Evolutionary conservation across 1,284 basidiomycete genomes (phyloP), one percentile per base, ranked within the genome.

Genomic region (Ustilago xerochloae): DNA sequence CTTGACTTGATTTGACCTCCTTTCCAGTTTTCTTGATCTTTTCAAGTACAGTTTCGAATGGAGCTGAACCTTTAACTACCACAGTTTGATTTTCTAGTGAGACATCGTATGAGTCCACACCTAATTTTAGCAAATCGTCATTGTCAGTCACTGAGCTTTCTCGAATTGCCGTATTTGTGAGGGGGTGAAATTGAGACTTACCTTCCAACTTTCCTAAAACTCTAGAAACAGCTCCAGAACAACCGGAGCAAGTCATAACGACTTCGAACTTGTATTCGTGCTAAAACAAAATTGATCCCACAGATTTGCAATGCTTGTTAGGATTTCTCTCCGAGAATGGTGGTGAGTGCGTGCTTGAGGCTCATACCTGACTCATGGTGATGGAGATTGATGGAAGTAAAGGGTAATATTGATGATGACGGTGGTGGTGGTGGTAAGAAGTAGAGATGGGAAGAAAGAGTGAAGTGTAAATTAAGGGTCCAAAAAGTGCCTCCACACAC

Each of bases 11-110:
- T 43, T 87, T 57, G 61, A 90, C 90, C 88, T 90, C 89, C 86
- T 94, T 94, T 72, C 93, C 93, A 3, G 92, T 94, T 89, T 93
- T 94, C 87, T 90, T 89, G 84, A 94, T 92, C 87, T 88, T 92
- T 50, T 86, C 89, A 36, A 90, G 84, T 45, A 93, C 87, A 4
- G 88, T 87, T 0, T 93, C 91, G 82, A 91, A 92, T 10, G 87
- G 80, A 10, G 89, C 87, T 4, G 86, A 86, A 15, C 89, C 90
- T 24, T 85, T 89, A 48, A 94, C 92, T 45, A 89, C 70, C 49
- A 93, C 92, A 78, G 88, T 88, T 84, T 94, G 91, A 41, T 86
- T 89, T 50, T 89, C 89, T 29, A 93, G 88, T 79, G 84, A 87
- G 71, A 93, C 90, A 6, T 87, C 85, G 43, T 64, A 80, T 4